Evolutionary conservation across 2,329 filamentous ascomycete species (phyloP).

Genomic region (Cladophialophora immunda): DNA sequence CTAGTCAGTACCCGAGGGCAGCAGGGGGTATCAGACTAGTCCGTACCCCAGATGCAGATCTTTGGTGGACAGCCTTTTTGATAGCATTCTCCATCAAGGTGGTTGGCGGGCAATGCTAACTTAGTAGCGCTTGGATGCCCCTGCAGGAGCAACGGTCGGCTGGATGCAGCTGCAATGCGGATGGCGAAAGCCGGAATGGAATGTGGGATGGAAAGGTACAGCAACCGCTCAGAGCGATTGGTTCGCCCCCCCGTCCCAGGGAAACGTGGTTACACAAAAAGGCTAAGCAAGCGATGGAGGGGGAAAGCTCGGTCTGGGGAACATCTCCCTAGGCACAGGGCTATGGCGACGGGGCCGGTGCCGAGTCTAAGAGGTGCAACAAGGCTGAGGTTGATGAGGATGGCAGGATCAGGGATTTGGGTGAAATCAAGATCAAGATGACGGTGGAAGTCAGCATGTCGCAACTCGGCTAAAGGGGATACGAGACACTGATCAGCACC

Average conservation of each 20-base stretch:
- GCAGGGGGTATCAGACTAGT: background rate
- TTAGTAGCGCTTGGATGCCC: background rate
- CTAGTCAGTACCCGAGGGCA: background rate
- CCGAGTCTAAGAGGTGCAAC: background rate
- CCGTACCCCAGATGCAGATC: background rate
- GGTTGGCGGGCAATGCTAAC: constrained; percentile 14
- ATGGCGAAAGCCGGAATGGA: constrained; percentile 18
- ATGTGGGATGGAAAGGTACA: background rate
- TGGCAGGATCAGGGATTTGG: no score
- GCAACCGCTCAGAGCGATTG: background rate
- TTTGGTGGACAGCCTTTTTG: background rate
- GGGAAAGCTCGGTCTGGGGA: background rate
- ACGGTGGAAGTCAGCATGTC: background rate
- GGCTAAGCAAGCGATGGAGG: constrained; percentile 13
- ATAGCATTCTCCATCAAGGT: background rate
- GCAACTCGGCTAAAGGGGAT: background rate
- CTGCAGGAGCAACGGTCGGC: constrained; percentile 5
- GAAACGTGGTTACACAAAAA: constrained; percentile 1
- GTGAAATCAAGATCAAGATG: background rate
- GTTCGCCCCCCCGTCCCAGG: background rate
- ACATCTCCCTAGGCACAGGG: background rate
- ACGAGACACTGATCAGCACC: background rate
- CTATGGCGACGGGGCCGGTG: background rate
- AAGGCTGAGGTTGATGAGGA: constrained; percentile 3
- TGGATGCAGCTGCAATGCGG: constrained; percentile 16